Base-by-base conservation (phyloP, 2,329 filamentous ascomycete genomes). In the Lizonia empirigonia region DNA sequence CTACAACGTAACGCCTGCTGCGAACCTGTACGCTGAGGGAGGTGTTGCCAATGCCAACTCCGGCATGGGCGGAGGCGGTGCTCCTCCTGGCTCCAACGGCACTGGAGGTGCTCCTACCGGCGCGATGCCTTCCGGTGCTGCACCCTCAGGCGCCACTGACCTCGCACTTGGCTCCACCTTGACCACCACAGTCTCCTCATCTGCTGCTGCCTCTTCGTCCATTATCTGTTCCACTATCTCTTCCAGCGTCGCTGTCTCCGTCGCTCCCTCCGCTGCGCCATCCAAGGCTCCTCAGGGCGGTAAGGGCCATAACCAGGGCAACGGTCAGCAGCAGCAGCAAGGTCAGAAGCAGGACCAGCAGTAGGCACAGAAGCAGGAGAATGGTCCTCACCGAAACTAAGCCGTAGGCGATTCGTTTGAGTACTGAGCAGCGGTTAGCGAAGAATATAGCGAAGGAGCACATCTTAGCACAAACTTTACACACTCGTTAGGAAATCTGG, bases 1-100 rank as follows among this genome's bases (percentile, higher is more conserved):
- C 0, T 65, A 66, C 47, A 63, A 70, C 24, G 59, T 70, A 27
- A 66, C 57, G 19, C 63, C 65, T 27, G 68, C 68, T 33, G 67
- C 58, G 1, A 60, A 58, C 38, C 56, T 55, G 36, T 66, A 62
- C 13, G 58, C 55, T 13, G 56, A 69, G n/a, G 68, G 68, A 22
- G 68, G 67, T 29, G 62, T 69, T 23, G 55, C 39, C 18, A 70
- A 69, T 47, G 52, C 47, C 19, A 62, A 70, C 48, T 36, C 55
- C 9, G 52, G 51, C 15, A 47, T 40, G 8, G 63, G 60, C 19
- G 53, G 49, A 16, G 54, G 55, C 34, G 58, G 60, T 24, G 55
- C 58, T 30, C 52, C 59, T 40, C 56, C 53, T 13, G 48, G 45
- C 20, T 20, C 50, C 18, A 44, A 52, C 23, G 51, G 52, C 13